Evolutionary conservation across 2,329 filamentous ascomycete species (phyloP).

Genomic region (Aureobasidium sp.): DNA sequence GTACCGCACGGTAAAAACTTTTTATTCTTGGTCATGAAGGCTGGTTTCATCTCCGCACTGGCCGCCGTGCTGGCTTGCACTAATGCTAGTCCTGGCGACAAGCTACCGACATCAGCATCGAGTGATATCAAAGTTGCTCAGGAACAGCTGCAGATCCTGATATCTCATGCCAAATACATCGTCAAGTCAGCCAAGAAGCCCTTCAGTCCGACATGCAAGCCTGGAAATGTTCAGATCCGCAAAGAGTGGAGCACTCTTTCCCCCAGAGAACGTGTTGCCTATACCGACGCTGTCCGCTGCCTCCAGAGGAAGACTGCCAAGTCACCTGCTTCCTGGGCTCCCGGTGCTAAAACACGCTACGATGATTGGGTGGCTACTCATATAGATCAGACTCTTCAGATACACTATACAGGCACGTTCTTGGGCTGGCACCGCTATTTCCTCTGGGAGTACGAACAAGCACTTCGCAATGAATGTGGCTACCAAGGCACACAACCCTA

Average conservation of each 20-base stretch:
- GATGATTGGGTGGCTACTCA: constrained; percentile 19
- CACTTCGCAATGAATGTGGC: constrained; percentile 32
- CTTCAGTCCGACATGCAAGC: background rate
- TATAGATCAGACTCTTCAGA: constrained; percentile 17
- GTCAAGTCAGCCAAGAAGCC: background rate
- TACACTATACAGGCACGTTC: constrained; percentile 25
- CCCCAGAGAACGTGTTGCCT: constrained; percentile 19
- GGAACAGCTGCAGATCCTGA: constrained; percentile 1
- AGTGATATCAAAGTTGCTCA: background rate
- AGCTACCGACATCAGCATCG: background rate
- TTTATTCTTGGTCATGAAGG: background rate
- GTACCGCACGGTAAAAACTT: background rate
- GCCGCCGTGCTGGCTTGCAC: background rate
- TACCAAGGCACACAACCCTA: constrained; percentile 40
- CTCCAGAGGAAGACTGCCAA: constrained; percentile 22
- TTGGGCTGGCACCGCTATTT: constrained; percentile 35
- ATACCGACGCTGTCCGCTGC: constrained; percentile 24
- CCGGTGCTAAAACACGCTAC: constrained; percentile 18
- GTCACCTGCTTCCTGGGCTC: constrained; percentile 20
- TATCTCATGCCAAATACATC: background rate
- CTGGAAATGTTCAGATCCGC: background rate
- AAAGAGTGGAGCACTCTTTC: constrained; percentile 23
- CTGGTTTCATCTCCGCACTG: background rate
- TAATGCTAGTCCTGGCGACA: background rate
- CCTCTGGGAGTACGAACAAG: constrained; percentile 35